Evolutionary conservation across 169 alveolate species (phyloP), one percentile per base, ranked within the genome.

Genomic region (Eimeria acervulina): DNA sequence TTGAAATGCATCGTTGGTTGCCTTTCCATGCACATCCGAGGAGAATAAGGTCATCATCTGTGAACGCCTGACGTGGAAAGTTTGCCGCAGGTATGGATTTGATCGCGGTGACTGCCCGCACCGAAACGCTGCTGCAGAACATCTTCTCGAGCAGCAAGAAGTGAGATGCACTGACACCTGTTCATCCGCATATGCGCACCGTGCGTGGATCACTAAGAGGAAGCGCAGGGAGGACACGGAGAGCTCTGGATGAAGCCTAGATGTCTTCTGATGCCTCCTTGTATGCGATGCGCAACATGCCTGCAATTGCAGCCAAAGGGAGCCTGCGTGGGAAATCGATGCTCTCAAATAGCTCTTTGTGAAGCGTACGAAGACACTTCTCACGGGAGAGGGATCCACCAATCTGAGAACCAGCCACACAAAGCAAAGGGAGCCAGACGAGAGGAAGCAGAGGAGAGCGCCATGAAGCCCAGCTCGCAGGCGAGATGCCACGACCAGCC

Each of bases 81-180:
- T n/a, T 40, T 40, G 28, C 44, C 47, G 52, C 33, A 91, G 95
- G 78, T 93, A 72, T 55, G 70, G 10, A 8, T 76, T 78, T 38
- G 96, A 93, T 26, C 66, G 96, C 17, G 96, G 96, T 26, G 96
- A 93, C 88, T 93, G 96, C 76, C 55, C 93, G 44, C 96, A 93
- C 47, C 96, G 55, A 21, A 93, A 51, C 28, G n/a, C 55, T 40
- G 76, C 80, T 15, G 95, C 90, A 19, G 90, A 78, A 21, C 78
- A 51, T 33, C 87, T 76, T 51, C 89, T 90, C 0, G 95, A 90
- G 80, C 95, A 90, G 59, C 95, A 72, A 85, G 90, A 90, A 23
- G 95, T 90, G 89, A 59, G 95, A 33, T 7, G 17, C 36, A n/a
- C 63, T 10, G 42, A n/a, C 47, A 31, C 8, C 44, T 68, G 47